These are phyloP conservation scores for Infundibulicybe gibba DNA, from an alignment of 768 basidiomycete species.

Conservation along the genomic window DNA sequence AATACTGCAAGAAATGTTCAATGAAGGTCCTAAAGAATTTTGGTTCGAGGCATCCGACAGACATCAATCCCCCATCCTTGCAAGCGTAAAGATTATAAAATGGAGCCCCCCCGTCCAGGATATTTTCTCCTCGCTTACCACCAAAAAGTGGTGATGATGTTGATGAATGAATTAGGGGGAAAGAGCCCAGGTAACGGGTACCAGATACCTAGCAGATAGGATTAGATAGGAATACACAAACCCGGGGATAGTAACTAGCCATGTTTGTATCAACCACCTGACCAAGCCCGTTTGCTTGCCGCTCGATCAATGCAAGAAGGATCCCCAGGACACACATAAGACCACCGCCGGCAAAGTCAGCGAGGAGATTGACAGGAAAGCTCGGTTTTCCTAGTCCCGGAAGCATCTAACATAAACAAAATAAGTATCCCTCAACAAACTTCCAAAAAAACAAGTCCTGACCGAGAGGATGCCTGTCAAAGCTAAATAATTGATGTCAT, in stretches of 20 bases:
- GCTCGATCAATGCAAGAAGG: conserved; percentile 70
- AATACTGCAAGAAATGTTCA: conserved; percentile 42
- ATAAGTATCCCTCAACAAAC: not conserved
- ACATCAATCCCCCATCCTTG: conserved; percentile 71
- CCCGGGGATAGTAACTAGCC: conserved; percentile 36
- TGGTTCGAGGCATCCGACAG: conserved; percentile 73
- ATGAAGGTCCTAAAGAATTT: conserved; percentile 67
- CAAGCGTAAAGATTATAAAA: conserved; percentile 77
- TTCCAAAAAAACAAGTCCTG: conserved; percentile 5
- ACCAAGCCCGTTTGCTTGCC: conserved; percentile 60
- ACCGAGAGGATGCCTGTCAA: conserved; percentile 74
- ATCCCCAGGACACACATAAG: conserved; percentile 69
- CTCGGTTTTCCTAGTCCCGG: conserved; percentile 64
- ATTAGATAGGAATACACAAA: not conserved
- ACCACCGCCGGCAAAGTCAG: conserved; percentile 83
- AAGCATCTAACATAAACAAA: conserved; percentile 44
- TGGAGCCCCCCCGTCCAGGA: conserved; percentile 75
- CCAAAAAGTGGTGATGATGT: conserved; percentile 32
- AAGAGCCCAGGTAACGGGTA: conserved; percentile 72
- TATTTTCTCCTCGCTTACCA: conserved; percentile 48
- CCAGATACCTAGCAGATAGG: conserved; percentile 62
- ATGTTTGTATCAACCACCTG: conserved; percentile 77
- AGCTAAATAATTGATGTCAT: conserved; percentile 84
- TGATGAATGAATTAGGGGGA: conserved; percentile 53
- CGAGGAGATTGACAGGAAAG: conserved; percentile 74